Evolutionary conservation across 176 grass and related monocot species (phyloP).

Genomic region (Rhynchospora pubera): DNA sequence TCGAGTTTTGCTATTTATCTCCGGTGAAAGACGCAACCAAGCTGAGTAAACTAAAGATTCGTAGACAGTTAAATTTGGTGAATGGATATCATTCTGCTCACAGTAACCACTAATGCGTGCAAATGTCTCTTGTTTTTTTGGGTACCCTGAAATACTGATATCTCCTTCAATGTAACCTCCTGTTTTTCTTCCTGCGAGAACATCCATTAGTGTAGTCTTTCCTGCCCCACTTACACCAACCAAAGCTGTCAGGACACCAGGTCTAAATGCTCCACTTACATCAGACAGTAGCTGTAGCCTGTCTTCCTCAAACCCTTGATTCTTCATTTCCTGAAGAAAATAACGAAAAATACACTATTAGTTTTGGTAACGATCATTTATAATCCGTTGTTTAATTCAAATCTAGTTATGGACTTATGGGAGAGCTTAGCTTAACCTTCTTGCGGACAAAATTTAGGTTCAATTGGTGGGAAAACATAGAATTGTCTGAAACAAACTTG

Average conservation of each 20-base stretch:
- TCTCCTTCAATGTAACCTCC: constrained; percentile 67
- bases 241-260: constrained; percentile 74
- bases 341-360: not conserved
- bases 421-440: not conserved
- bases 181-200: constrained; percentile 87
- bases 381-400: not conserved
- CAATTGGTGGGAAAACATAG: not conserved
- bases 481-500: not conserved
- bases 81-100: constrained; percentile 90
- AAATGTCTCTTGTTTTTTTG: constrained; percentile 88
- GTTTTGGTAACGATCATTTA: not conserved
- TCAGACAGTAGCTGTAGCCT: constrained; percentile 57
- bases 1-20: constrained; percentile 39
- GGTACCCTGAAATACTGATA: constrained; percentile 62
- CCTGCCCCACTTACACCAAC: constrained; percentile 93
- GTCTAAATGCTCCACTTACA: constrained; percentile 83
- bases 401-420: not conserved
- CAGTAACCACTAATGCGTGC: constrained; percentile 80
- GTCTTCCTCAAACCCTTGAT: constrained; percentile 65
- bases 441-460: not conserved
- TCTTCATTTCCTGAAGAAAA: constrained; percentile 76
- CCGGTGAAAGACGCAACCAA: constrained; percentile 64
- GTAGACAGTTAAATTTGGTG: constrained; percentile 62
- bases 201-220: constrained; percentile 96
- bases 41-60: constrained; percentile 86